A percentile compares a stretch with the other conserved stretches of the same genome.
phyloP scores from a whole-genome alignment of 257 asterid species.

The Fraxinus quadrangulata region DNA sequence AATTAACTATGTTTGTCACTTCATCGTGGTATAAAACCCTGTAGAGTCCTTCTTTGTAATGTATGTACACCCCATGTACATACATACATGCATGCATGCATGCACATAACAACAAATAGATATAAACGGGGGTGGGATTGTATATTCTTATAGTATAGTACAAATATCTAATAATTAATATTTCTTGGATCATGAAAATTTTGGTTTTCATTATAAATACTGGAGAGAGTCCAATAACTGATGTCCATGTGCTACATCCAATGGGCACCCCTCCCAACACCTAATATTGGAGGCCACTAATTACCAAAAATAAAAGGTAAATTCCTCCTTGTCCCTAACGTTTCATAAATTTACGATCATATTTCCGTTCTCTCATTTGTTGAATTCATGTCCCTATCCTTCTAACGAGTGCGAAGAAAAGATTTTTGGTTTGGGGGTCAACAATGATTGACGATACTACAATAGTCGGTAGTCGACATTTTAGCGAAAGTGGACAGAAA shows the following conservation, averaged over 20 bases:
- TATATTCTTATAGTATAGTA: not conserved
- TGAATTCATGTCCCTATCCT: no score
- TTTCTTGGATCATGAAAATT: slow-evolving; percentile 37
- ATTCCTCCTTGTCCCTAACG: no score
- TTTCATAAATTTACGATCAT: no score
- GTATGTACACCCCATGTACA: slow-evolving; percentile 4
- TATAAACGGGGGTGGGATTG: not conserved
- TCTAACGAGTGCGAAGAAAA: no score
- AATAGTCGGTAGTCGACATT: no score
- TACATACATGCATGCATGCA: slow-evolving; percentile 7
- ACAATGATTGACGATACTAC: no score
- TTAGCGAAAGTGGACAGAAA: no score
- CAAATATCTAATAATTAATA: not conserved
- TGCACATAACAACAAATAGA: slow-evolving; percentile 13
- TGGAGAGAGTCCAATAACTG: slow-evolving; percentile 32
- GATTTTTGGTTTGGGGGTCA: no score
- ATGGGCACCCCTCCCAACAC: slow-evolving; percentile 40
- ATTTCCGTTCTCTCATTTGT: no score
- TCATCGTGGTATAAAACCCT: slow-evolving; percentile 5
- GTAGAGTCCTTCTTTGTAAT: slow-evolving; percentile 20
- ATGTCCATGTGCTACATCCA: slow-evolving; percentile 49
- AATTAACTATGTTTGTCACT: not conserved
- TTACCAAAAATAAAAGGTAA: not conserved
- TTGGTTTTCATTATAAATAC: slow-evolving; percentile 12
- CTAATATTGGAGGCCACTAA: slow-evolving; percentile 22